Conservation (phyloP, 164 flowering plant species). For the Tinospora cordifolia region DNA sequence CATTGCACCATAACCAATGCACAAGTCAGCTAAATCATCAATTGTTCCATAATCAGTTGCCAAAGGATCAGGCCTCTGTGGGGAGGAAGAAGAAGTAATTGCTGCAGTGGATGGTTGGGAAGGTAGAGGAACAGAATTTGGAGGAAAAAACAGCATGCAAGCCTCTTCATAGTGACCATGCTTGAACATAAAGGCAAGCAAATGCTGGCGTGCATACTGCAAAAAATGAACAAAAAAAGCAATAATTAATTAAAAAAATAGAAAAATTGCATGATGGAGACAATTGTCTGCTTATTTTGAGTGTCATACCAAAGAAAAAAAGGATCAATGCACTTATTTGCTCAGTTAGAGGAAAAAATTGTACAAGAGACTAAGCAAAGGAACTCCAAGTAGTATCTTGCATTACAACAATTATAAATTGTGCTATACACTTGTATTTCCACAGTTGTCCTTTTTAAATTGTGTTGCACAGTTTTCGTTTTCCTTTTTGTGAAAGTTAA, state of each 20-base stretch:
- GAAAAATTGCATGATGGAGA: background rate
- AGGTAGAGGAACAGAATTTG: slow-evolving; percentile 56
- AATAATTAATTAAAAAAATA: background rate
- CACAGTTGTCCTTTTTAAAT: no score
- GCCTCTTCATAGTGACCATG: slow-evolving; percentile 86
- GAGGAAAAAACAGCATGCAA: slow-evolving; percentile 85
- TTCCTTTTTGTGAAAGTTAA: background rate
- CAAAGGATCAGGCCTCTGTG: slow-evolving; percentile 79
- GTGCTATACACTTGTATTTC: background rate
- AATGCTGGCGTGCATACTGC: slow-evolving; percentile 83
- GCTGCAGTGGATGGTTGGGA: slow-evolving; percentile 63
- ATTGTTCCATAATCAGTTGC: slow-evolving; percentile 94
- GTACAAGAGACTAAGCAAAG: background rate
- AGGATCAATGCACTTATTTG: background rate
- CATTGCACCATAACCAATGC: slow-evolving; percentile 87
- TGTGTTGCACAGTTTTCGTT: background rate
- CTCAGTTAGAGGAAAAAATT: background rate
- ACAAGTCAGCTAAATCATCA: slow-evolving; percentile 83
- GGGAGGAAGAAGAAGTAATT: slow-evolving; percentile 62
- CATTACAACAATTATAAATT: background rate
- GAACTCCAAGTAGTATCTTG: background rate
- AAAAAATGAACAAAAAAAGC: slow-evolving; percentile 15
- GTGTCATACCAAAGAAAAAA: background rate
- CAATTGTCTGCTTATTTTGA: background rate
- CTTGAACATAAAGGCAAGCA: slow-evolving; percentile 81